A percentile compares a stretch with the other conserved stretches of the same genome.
Evolutionary conservation across 2,329 filamentous ascomycete species (phyloP).

Genomic region (Ustilaginoidea virens): DNA sequence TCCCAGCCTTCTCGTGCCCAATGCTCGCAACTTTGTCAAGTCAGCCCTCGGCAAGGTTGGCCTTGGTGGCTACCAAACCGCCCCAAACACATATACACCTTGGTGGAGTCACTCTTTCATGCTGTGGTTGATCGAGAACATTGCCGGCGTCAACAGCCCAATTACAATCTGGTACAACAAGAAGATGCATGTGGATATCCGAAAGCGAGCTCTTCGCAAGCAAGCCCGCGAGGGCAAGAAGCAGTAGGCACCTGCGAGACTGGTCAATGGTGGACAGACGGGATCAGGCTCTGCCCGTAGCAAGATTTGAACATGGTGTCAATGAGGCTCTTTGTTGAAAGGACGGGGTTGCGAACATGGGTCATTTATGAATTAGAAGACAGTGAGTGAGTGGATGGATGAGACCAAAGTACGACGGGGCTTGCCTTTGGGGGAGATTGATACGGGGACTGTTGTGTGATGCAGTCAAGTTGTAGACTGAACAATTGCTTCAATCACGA

Average conservation of each 20-base stretch:
- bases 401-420: no score
- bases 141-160: constrained; percentile 32
- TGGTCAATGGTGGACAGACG: background rate
- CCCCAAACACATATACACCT: constrained; percentile 74
- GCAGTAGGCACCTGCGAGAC: constrained; percentile 14
- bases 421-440: no score
- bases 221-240: constrained; percentile 70
- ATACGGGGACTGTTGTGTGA: no score
- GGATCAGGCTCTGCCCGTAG: no score
- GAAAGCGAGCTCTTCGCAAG: constrained; percentile 70
- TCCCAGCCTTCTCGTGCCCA: constrained; percentile 63
- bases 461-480: no score
- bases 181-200: constrained; percentile 69
- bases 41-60: constrained; percentile 70
- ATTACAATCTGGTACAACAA: constrained; percentile 35
- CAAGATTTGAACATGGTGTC: no score
- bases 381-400: no score
- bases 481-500: no score
- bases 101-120: constrained; percentile 87
- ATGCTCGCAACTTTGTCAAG: constrained; percentile 67
- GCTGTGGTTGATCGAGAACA: constrained; percentile 62
- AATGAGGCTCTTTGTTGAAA: no score
- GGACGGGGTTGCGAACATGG: no score
- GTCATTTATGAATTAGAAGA: no score
- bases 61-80: constrained; percentile 60